These are phyloP conservation scores for Dothiorella sarmentorum DNA, from an alignment of 2,329 filamentous ascomycete genomes.

Conservation along the genomic window DNA sequence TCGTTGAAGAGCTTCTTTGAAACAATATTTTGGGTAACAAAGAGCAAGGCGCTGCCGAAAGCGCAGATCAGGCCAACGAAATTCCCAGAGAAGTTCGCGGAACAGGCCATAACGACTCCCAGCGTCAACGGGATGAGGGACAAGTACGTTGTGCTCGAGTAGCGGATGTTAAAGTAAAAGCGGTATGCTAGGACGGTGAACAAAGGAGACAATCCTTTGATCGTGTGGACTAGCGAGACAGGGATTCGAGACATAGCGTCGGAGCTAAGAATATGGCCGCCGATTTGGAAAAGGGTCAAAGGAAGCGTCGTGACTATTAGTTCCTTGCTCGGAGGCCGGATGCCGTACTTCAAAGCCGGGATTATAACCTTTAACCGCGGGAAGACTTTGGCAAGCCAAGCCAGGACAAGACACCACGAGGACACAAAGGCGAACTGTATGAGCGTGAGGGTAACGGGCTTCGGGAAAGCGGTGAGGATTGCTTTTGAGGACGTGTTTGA, in stretches of 20 bases:
- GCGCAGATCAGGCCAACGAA: conserved; percentile 87
- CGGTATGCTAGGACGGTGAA: conserved; percentile 95
- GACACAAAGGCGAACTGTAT: conserved; percentile 93
- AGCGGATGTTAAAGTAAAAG: conserved; percentile 81
- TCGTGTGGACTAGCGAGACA: conserved; percentile 95
- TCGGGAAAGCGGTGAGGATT: conserved; percentile 86
- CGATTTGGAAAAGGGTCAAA: conserved; percentile 86
- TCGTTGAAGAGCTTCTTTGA: conserved; percentile 98
- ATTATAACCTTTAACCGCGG: conserved; percentile 67
- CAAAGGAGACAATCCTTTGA: conserved; percentile 92
- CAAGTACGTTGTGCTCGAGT: conserved; percentile 73
- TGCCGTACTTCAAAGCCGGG: conserved; percentile 77
- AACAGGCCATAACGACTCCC: conserved; percentile 96
- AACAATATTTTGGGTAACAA: conserved; percentile 97
- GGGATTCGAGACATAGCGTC: conserved; percentile 93
- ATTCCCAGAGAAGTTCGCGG: conserved; percentile 84
- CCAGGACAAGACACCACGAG: conserved; percentile 76
- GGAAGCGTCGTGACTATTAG: conserved; percentile 87
- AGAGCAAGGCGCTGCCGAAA: conserved; percentile 84
- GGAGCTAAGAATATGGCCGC: conserved; percentile 88
- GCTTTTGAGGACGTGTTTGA: conserved; percentile 98
- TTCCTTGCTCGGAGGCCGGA: conserved; percentile 74
- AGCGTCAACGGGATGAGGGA: conserved; percentile 82
- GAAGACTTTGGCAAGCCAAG: conserved; percentile 70
- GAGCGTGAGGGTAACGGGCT: conserved; percentile 85